A percentile compares a stretch with the other conserved stretches of the same genome.
Conservation (phyloP, 2,329 filamentous ascomycete species). For the Arthrobotrys megalospora region DNA sequence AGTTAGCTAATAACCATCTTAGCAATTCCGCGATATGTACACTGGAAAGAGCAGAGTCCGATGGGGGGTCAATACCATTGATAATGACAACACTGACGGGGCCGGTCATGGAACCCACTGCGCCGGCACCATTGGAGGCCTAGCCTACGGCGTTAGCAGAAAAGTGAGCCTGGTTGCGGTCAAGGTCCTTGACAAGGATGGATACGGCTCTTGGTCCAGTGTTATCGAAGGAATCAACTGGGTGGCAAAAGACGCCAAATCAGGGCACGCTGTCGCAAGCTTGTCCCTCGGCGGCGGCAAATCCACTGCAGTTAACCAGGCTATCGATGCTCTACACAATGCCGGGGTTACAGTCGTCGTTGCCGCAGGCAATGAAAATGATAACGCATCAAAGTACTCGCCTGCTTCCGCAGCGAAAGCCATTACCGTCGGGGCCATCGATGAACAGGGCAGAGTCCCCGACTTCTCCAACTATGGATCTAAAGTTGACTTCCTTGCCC, state of each 20-base stretch:
- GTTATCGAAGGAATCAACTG: conserved; percentile 64
- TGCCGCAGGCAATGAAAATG: conserved; percentile 66
- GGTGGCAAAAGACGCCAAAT: conserved; percentile 61
- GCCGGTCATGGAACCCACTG: conserved; percentile 71
- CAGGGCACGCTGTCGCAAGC: conserved; percentile 65
- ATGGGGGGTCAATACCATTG: conserved; percentile 70
- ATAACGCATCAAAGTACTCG: conserved; percentile 62
- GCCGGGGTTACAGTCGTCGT: conserved; percentile 69
- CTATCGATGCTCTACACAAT: conserved; percentile 70
- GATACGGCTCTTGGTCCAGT: conserved; percentile 67
- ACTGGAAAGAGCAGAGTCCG: conserved; percentile 69
- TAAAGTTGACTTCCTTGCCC: conserved; percentile 73
- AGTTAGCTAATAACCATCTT: conserved; percentile 68
- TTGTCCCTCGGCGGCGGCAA: conserved; percentile 65
- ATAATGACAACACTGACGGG: conserved; percentile 22
- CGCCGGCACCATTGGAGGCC: conserved; percentile 70
- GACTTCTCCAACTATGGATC: conserved; percentile 69
- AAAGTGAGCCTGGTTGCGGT: conserved; percentile 69
- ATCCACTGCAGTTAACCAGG: conserved; percentile 71
- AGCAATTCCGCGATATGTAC: conserved; percentile 64
- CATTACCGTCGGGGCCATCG: conserved; percentile 69
- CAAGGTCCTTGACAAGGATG: conserved; percentile 69
- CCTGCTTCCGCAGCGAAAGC: conserved; percentile 68
- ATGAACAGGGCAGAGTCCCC: conserved; percentile 65
- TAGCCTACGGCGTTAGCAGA: conserved; percentile 70